Evolutionary conservation across 352 stramenopile genomes (phyloP).

Genomic region (Pythium phragmitis): DNA sequence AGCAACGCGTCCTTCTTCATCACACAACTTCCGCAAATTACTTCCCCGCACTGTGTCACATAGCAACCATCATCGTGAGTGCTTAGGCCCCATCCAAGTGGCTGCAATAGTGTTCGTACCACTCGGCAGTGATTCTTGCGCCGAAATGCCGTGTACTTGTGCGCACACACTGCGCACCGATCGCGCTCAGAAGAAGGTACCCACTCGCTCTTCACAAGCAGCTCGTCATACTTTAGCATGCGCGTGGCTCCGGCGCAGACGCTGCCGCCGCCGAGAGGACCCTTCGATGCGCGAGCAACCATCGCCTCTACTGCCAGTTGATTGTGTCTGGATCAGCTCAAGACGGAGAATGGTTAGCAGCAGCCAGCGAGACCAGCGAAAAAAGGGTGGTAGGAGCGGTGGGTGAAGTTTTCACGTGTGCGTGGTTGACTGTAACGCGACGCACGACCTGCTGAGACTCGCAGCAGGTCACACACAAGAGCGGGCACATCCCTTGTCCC

Average conservation of each 20-base stretch:
- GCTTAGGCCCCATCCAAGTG: background rate
- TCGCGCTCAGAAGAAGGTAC: slow-evolving; percentile 15
- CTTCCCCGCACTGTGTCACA: slow-evolving; percentile 18
- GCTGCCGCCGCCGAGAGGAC: background rate
- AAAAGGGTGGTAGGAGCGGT: no score
- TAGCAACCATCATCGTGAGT: background rate
- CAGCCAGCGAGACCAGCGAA: no score
- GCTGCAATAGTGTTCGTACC: slow-evolving; percentile 4
- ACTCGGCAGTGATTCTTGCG: slow-evolving; percentile 24
- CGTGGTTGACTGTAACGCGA: no score
- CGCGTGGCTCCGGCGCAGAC: background rate
- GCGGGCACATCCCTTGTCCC: no score
- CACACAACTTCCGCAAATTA: slow-evolving; percentile 19
- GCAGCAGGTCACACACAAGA: no score
- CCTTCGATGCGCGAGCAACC: no score
- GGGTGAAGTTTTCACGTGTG: no score
- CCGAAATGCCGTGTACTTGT: slow-evolving; percentile 16
- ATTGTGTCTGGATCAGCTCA: no score
- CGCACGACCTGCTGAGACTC: no score
- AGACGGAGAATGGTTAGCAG: no score
- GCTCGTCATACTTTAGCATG: slow-evolving; percentile 18
- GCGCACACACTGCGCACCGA: slow-evolving; percentile 10
- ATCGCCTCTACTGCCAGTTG: no score
- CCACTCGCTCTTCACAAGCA: slow-evolving; percentile 23
- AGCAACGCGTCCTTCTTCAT: slow-evolving; percentile 20